Base-by-base conservation (phyloP, 163 green algal genomes). In the Volvox carteri region DNA sequence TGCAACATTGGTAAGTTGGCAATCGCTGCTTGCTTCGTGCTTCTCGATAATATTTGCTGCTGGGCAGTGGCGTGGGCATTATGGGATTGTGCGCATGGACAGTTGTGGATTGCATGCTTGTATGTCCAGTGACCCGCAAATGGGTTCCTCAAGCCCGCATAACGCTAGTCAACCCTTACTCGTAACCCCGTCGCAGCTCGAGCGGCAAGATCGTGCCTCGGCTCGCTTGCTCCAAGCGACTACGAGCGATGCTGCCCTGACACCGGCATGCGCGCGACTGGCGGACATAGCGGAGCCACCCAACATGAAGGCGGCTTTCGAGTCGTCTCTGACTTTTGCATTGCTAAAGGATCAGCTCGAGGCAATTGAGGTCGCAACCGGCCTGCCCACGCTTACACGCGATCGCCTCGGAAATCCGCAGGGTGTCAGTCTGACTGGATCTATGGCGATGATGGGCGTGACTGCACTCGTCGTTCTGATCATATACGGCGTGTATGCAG, bases 371-470 rank as follows among this genome's bases (percentile, higher is more conserved):
- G 56, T 68, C 12, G 89, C 60, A 11, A 92, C 89, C 4, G 80
- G 73, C 39, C 12, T 89, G 30, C 60, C 67, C 33, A 73, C 86
- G 4, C 48, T 89, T 18, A 75, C 50, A 21, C 84, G 84, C 28
- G 70, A 89, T 42, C 42, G 81, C 41, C 42, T 30, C 28, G 93
- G 92, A 35, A 70, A 90, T 7, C 79, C 89, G 16, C 89, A 87
- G 44, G 84, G 85, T 25, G 81, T 97, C 8, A 95, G 86, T 7
- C 78, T 97, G 48, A 97, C 95, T 8, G 95, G 95, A 42, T 97
- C 94, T 94, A 92, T 91, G 12, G 95, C 95, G 11, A 72, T 95
- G 60, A 28, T 92, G 44, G 95, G 95, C 30, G 91, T 96, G 58
- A 83, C 94, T 12, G 93, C 93, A 23, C 48, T 93, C 19, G 54